These are phyloP conservation scores for Rhododendron molle DNA, from an alignment of 148 eudicot genomes.

Conservation along the genomic window DNA sequence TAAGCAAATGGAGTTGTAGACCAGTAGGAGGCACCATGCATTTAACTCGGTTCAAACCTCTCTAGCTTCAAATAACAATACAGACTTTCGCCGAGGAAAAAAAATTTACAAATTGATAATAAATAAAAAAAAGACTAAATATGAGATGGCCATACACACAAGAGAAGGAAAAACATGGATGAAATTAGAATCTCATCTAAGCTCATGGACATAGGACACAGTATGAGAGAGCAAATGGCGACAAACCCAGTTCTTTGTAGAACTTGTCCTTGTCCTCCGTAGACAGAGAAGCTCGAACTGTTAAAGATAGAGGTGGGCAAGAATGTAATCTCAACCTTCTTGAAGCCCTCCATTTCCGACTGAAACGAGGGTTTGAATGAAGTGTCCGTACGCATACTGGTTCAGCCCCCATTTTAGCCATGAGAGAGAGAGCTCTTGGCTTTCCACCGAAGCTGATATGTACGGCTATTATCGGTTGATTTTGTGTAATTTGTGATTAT, in stretches of 20 bases:
- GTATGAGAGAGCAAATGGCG: conserved; percentile 12
- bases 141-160: neutral
- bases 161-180: neutral
- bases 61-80: too few species aligned
- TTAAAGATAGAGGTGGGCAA: conserved; percentile 12
- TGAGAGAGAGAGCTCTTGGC: neutral
- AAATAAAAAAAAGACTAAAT: neutral
- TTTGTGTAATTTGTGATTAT: neutral
- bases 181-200: neutral
- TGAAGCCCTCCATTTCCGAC: conserved; percentile 25
- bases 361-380: conserved; percentile 15
- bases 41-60: too few species aligned
- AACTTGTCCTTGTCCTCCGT: conserved; percentile 52
- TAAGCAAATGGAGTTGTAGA: too few species aligned
- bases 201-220: neutral
- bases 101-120: neutral
- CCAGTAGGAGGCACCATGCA: too few species aligned
- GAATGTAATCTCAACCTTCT: conserved; percentile 15
- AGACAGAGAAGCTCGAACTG: conserved; percentile 60
- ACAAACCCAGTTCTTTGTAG: conserved; percentile 68
- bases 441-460: neutral
- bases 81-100: too few species aligned
- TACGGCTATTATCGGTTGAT: neutral
- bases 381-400: neutral
- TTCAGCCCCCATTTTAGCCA: conserved; percentile 29